These are phyloP conservation scores for Epichloe coenophiala DNA, from an alignment of 2,329 filamentous ascomycete genomes.

Conservation along the genomic window DNA sequence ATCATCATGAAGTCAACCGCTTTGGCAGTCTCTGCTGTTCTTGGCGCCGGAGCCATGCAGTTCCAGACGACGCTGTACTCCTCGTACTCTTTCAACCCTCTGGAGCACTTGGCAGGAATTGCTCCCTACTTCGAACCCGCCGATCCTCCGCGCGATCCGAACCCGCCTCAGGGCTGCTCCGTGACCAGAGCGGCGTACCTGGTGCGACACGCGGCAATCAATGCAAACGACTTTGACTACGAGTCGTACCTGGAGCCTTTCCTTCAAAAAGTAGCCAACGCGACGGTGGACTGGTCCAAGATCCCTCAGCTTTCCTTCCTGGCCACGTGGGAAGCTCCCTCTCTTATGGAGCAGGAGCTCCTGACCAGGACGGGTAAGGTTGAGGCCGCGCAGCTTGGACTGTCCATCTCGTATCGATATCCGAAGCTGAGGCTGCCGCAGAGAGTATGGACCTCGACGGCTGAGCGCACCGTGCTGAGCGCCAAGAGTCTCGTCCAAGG, in stretches of 20 bases:
- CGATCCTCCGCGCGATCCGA: conserved; percentile 22
- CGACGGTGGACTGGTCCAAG: conserved; percentile 42
- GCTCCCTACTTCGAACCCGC: conserved; percentile 44
- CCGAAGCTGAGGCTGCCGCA: conserved; percentile 36
- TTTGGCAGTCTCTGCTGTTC: not conserved
- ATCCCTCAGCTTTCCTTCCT: conserved; percentile 44
- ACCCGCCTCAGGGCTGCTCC: conserved; percentile 34
- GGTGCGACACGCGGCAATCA: conserved; percentile 46
- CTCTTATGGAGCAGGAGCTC: conserved; percentile 42
- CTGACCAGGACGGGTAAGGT: conserved; percentile 47
- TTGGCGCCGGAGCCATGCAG: conserved; percentile 1
- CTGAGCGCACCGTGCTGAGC: conserved; percentile 45
- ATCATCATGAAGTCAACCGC: not conserved
- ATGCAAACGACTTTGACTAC: conserved; percentile 45
- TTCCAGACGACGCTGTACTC: conserved; percentile 23
- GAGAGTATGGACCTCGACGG: conserved; percentile 48
- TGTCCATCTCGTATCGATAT: conserved; percentile 40
- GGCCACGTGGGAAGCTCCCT: conserved; percentile 42
- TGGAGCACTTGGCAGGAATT: conserved; percentile 42
- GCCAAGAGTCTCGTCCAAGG: conserved; percentile 45
- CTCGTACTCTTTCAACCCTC: conserved; percentile 36
- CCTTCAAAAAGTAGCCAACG: conserved; percentile 43
- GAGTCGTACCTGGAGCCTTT: conserved; percentile 44
- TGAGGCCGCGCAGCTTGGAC: conserved; percentile 47
- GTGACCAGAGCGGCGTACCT: conserved; percentile 40